Evolutionary conservation across 2,329 filamentous ascomycete species (phyloP), one percentile per base, ranked within the genome.

Genomic region (Diaporthe citrichinensis): DNA sequence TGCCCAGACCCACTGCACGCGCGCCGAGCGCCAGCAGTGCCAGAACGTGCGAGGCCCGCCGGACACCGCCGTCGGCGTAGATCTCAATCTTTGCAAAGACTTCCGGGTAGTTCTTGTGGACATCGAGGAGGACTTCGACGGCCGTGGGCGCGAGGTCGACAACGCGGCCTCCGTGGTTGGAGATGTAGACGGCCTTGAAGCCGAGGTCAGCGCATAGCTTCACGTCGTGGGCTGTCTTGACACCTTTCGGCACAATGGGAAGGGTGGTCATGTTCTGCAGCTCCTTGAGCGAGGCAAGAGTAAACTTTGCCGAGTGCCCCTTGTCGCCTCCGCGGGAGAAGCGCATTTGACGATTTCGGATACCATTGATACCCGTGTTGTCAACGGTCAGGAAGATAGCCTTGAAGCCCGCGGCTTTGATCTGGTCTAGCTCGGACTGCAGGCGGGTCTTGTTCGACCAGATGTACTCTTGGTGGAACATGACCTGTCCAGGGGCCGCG

Each of bases 121-220:
- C 85, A 78, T 88, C 87, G 1, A 88, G 81, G 23, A 89, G 80
- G 2, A 84, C 85, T 53, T 86, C 81, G 57, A 89, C 81, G 2
- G 84, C 83, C 12, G 86, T 84, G 31, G 86, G 82, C 10, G 86
- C 85, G 6, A 83, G 84, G 77, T 90, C 87, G 72, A 89, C 79
- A 78, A 89, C 88, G 14, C 88, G 82, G 0, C 88, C 88, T 2
- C 88, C 88, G 73, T 90, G 88, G 76, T 90, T 90, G 28, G 84
- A 86, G 7, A 90, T 80, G 25, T 88, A 76, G 36, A 90, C 85
- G 1, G 87, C 88, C 41, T 87, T 46, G 85, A 82, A 6, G 84
- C 86, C 20, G 84, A 61, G 79, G 36, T 85, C 82, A 8, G 83
- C 80, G 8, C 86, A 87, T 58, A 86, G 79, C 15, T 68, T 73